A percentile compares a stretch with the other conserved stretches of the same genome.
These are phyloP conservation scores for Ustilago loliicola DNA, from an alignment of 1,284 basidiomycete species.

Conservation along the genomic window DNA sequence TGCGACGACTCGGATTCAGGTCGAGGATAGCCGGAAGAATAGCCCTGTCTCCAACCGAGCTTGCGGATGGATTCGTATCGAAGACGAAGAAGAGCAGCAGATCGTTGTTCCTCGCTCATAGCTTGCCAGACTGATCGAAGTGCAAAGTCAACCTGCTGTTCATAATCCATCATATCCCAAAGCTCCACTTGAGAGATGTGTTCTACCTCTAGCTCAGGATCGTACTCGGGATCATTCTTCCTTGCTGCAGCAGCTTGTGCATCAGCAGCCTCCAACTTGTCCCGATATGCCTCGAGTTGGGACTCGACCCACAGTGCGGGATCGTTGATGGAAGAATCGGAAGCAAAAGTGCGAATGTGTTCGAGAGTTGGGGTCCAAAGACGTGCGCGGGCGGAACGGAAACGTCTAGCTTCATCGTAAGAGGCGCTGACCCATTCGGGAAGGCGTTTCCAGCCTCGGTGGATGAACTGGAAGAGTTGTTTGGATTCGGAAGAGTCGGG, in stretches of 20 bases:
- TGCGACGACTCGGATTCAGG: conserved; percentile 26
- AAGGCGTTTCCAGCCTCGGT: background rate
- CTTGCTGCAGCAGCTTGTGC: conserved; percentile 6
- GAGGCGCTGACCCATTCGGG: conserved; percentile 22
- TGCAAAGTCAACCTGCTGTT: conserved; percentile 52
- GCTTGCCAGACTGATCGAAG: conserved; percentile 46
- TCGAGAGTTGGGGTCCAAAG: conserved; percentile 42
- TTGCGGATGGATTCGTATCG: conserved; percentile 58
- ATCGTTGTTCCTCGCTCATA: conserved; percentile 36
- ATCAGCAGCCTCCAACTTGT: conserved; percentile 3
- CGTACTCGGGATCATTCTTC: background rate
- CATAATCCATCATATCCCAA: conserved; percentile 46
- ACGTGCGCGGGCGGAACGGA: conserved; percentile 49
- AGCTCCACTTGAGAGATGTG: conserved; percentile 5
- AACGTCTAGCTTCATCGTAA: conserved; percentile 40
- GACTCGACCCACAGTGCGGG: conserved; percentile 27
- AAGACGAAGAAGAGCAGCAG: conserved; percentile 37
- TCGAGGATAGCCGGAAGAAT: conserved; percentile 64
- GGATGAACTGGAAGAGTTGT: background rate
- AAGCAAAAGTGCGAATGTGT: conserved; percentile 16
- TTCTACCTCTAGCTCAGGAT: background rate
- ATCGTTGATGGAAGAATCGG: conserved; percentile 20
- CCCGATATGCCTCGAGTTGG: conserved; percentile 26
- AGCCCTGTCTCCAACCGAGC: conserved; percentile 68
- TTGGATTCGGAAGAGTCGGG: background rate